Base-by-base conservation (phyloP, 108 stramenopile species). In the Pseudonitzschia multistriata region DNA sequence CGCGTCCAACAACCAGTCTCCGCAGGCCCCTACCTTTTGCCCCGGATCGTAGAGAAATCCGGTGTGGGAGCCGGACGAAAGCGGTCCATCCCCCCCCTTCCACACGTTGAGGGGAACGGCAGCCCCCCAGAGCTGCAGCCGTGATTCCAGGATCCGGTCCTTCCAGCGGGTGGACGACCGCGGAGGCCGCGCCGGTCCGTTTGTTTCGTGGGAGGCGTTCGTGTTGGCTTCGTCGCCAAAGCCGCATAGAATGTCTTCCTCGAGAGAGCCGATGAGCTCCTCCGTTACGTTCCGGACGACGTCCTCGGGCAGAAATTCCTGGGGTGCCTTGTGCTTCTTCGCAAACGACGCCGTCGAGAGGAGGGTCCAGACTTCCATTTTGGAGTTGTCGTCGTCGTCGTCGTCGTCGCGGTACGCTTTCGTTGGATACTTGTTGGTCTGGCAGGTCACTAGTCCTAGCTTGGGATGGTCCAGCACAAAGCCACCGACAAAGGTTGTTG, bases 61-160 rank as follows among this genome's bases (percentile, higher is more conserved):
- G 3, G 40, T 21, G 25, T 15, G 15, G 25, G 55, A 22, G 15
- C 40, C 5, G 0, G 29, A 3, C 49, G n/a, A 36, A 22, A 11
- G 40, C n/a, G 31, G 15, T n/a, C 19, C 33, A n/a, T 30, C 21
- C 33, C n/a, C 64, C 36, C 66, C 59, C 31, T 40, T 30, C 89
- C 89, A 92, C 2, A 79, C 82, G 68, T 95, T 95, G 28, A 95
- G 50, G 0, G 94, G 94, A 35, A 95, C 85, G 14, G 86, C 94
- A 5, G 94, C 94, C 22, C 94, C 94, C 94, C 94, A 95, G 13
- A 95, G 74, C 73, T 95, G 94, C 42, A 95, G 61, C 53, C 84
- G 83, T 28, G 65, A 48, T 36, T 91, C 63, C 13, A 64, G 14
- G 0, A 64, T n/a, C n/a, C n/a, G n/a, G n/a, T n/a, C n/a, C n/a